A percentile compares a stretch with the other conserved stretches of the same genome.
phyloP scores from a whole-genome alignment of 805 yeast species.

The Lipomyces yamanashiensis region DNA sequence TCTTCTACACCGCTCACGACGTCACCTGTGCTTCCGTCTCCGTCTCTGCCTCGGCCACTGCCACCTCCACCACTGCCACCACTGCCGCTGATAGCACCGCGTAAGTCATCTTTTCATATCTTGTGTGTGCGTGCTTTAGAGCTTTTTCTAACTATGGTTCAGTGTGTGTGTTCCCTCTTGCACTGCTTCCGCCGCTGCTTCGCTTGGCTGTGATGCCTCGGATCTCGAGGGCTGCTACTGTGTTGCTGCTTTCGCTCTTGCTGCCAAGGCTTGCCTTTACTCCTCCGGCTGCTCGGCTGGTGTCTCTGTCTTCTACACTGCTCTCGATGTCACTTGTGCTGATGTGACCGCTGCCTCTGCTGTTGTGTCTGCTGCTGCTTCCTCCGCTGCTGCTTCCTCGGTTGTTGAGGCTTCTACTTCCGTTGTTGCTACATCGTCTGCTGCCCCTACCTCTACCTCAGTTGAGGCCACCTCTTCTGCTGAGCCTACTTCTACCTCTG shows the following conservation, averaged over 20 bases:
- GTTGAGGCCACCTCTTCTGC: too few species aligned
- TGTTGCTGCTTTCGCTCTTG: neutral
- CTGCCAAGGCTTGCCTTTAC: neutral
- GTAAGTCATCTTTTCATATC: too few species aligned
- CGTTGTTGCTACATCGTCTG: too few species aligned
- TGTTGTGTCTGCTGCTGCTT: neutral
- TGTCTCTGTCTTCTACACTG: neutral
- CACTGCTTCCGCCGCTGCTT: neutral
- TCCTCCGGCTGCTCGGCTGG: neutral
- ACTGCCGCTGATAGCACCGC: neutral
- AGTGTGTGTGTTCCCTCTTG: neutral
- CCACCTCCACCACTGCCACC: neutral
- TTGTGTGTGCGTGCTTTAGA: too few species aligned
- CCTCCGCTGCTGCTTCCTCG: neutral
- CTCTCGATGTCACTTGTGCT: neutral
- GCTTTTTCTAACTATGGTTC: too few species aligned
- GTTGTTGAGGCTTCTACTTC: neutral
- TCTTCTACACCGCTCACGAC: neutral
- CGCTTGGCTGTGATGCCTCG: neutral
- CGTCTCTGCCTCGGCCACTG: neutral
- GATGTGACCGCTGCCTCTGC: neutral
- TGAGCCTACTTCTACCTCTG: too few species aligned
- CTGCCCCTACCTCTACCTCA: too few species aligned
- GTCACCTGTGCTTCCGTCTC: neutral
- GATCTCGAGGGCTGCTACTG: neutral